Percentiles rank a stretch among this genome's conserved stretches.
phyloP scores from a whole-genome alignment of 2,329 filamentous ascomycete species.

The Neopestalotiopsis sp. region DNA sequence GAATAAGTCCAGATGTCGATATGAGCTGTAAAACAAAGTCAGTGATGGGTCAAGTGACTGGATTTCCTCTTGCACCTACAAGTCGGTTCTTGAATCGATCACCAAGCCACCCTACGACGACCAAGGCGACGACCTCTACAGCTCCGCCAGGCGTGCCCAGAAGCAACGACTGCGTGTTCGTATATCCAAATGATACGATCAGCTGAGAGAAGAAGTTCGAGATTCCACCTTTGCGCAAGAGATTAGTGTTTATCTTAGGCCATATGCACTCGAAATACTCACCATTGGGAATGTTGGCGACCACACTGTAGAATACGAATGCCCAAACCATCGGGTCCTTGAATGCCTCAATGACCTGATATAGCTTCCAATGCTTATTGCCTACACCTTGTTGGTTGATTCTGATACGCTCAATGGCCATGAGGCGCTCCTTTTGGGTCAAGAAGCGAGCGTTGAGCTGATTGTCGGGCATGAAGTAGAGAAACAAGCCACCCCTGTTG shows the following conservation, averaged over 20 bases:
- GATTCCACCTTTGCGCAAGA: slow-evolving; percentile 30
- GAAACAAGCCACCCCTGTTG: slow-evolving; percentile 48
- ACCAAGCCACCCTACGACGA: slow-evolving; percentile 56
- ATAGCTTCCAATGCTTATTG: slow-evolving; percentile 70
- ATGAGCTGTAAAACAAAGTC: slow-evolving; percentile 44
- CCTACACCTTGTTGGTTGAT: slow-evolving; percentile 72
- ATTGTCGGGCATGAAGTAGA: slow-evolving; percentile 52
- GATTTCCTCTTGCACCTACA: slow-evolving; percentile 24
- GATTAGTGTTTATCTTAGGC: neutral
- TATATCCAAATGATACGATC: slow-evolving; percentile 66
- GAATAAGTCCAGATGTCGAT: slow-evolving; percentile 54
- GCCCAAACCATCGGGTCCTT: slow-evolving; percentile 45
- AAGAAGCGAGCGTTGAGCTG: slow-evolving; percentile 50
- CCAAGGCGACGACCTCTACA: slow-evolving; percentile 64
- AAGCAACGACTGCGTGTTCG: slow-evolving; percentile 64
- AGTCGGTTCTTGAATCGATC: slow-evolving; percentile 63
- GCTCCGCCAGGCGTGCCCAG: slow-evolving; percentile 70
- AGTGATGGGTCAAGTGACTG: slow-evolving; percentile 19
- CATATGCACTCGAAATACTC: slow-evolving; percentile 15
- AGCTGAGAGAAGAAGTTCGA: slow-evolving; percentile 48
- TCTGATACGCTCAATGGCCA: slow-evolving; percentile 59
- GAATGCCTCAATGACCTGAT: slow-evolving; percentile 57
- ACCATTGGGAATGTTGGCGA: slow-evolving; percentile 45
- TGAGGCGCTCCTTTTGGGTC: slow-evolving; percentile 62
- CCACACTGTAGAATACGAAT: slow-evolving; percentile 39